These are phyloP conservation scores for Geranium brycei DNA, from an alignment of 345 rosid genomes.

Conservation along the genomic window DNA sequence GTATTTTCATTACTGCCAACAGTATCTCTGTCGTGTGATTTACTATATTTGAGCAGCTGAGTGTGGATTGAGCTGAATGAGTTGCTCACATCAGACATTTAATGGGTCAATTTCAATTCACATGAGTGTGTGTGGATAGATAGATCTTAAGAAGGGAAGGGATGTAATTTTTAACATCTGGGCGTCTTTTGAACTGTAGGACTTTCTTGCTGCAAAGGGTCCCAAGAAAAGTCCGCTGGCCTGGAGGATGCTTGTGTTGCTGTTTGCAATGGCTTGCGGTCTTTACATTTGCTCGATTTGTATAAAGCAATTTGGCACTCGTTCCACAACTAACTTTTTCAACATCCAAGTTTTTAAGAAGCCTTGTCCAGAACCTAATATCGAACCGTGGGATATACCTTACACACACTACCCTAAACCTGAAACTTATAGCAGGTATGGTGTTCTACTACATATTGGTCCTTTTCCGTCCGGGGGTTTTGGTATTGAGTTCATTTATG, in stretches of 20 bases:
- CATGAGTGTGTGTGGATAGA: not conserved
- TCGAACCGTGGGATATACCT: constrained; percentile 87
- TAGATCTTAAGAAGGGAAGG: not conserved
- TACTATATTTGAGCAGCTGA: not conserved
- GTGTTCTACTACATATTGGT: not conserved
- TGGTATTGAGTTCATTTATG: not conserved
- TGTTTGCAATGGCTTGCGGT: constrained; percentile 70
- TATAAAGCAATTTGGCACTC: constrained; percentile 57
- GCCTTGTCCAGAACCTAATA: constrained; percentile 63
- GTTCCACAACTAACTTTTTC: constrained; percentile 33
- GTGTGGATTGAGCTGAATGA: not conserved
- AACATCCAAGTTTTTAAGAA: constrained; percentile 39
- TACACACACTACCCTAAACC: constrained; percentile 81
- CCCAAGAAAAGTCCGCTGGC: constrained; percentile 79
- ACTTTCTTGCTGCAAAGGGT: constrained; percentile 47
- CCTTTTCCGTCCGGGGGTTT: not conserved
- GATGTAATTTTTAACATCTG: not conserved
- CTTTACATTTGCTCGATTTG: constrained; percentile 76
- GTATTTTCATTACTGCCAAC: not conserved
- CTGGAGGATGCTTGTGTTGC: constrained; percentile 68
- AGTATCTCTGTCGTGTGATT: not conserved
- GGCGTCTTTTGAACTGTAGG: constrained; percentile 28
- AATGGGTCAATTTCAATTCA: not conserved
- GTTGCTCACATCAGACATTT: too few species aligned
- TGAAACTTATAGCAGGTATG: constrained; percentile 62